phyloP scores from a whole-genome alignment of 2,329 filamentous ascomycete species.

The Beauveria asiatica region DNA sequence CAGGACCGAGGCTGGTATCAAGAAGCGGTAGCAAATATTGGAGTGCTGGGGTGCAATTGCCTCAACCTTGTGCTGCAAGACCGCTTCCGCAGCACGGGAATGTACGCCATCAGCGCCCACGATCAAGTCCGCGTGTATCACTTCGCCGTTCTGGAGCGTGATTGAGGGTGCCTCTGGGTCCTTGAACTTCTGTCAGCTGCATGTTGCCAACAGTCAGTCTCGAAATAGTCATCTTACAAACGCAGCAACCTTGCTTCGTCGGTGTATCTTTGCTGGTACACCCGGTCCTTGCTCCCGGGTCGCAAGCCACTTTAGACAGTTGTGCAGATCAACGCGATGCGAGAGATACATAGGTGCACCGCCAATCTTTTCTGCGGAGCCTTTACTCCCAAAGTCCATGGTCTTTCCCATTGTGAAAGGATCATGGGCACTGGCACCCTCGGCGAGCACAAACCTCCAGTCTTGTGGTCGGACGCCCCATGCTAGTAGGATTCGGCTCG shows the following conservation, averaged over 20 bases:
- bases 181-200: constrained; percentile 10
- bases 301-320: constrained; percentile 26
- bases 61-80: constrained; percentile 20
- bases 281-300: constrained; percentile 20
- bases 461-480: constrained; percentile 27
- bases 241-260: constrained; percentile 16
- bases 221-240: neutral
- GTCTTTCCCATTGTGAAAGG: constrained; percentile 20
- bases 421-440: constrained; percentile 14
- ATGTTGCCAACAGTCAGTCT: neutral
- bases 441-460: constrained; percentile 18
- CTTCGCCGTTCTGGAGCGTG: constrained; percentile 21
- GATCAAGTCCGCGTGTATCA: constrained; percentile 12
- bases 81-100: constrained; percentile 21
- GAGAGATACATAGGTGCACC: constrained; percentile 26
- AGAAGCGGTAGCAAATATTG: constrained; percentile 29
- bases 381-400: neutral
- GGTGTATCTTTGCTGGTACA: constrained; percentile 18
- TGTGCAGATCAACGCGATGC: constrained; percentile 33
- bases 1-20: constrained; percentile 22
- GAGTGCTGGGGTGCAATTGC: constrained; percentile 20
- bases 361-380: constrained; percentile 18
- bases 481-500: constrained; percentile 24
- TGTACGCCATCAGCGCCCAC: constrained; percentile 38
- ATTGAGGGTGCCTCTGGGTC: constrained; percentile 20